Evolutionary conservation across 192 early-diverging fungal species (phyloP), one percentile per base, ranked within the genome.

Genomic region (Lobosporangium transversale): DNA sequence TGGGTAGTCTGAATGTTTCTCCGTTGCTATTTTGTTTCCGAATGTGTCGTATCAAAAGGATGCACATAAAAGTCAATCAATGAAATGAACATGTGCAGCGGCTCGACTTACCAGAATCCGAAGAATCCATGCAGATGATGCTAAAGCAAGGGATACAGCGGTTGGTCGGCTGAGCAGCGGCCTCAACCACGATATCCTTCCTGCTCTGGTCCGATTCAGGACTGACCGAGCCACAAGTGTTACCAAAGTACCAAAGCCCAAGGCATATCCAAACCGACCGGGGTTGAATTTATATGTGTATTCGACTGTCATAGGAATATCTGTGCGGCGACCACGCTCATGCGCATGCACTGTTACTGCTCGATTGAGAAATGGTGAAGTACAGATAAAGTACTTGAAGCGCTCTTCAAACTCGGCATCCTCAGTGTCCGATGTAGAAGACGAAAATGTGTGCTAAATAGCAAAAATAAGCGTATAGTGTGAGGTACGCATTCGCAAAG

Each of bases 311-410:
- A 66, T 40, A 29, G 66, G 69, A 3, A 56, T 36, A 40, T 40
- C 53, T 48, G 47, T 73, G 40, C 75, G 80, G 37, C 68, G 67
- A 50, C 70, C 61, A 18, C 75, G 76, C 33, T 82, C 80, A 53
- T 82, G 71, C 23, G 75, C 47, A 27, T 83, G 80, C n/a, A 78
- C 37, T 12, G 82, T 80, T 7, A 68, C 58, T 17, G 32, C 66
- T 40, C 83, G 81, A 51, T 80, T 88, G 3, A 88, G 59, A 23
- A 88, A 73, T 7, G 85, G 82, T 0, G 87, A 88, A 20, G 87
- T 88, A 37, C 82, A 84, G 49, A 88, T 82, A 18, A 86, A 60
- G 42, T 88, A 88, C 49, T 85, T 86, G 70, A 88, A 86, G 2
- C 84, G 80, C 53, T 88, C 87, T 51, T 86, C 83, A 57, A 86